These are phyloP conservation scores for Oxytropis ochrocephala DNA, from an alignment of 306 rosid species.

Conservation along the genomic window DNA sequence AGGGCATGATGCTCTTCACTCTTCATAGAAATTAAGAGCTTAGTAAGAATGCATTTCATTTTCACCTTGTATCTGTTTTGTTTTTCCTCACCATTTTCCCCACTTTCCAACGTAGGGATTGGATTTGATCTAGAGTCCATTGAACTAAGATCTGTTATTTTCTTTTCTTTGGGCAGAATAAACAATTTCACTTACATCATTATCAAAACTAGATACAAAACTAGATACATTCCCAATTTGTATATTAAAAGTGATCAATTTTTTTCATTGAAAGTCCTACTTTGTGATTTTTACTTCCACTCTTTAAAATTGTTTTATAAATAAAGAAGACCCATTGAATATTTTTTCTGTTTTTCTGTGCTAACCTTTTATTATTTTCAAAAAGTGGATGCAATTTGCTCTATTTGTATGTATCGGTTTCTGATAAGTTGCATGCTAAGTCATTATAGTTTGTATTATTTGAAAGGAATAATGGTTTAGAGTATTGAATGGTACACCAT, in stretches of 20 bases:
- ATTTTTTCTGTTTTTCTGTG: background rate
- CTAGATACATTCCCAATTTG: too few relatives aligned
- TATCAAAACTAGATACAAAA: too few relatives aligned
- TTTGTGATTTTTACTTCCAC: background rate
- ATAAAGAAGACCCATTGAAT: background rate
- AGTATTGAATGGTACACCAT: too few relatives aligned
- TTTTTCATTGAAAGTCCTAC: too few relatives aligned
- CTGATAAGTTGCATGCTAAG: background rate
- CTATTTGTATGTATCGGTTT: background rate
- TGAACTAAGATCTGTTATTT: background rate
- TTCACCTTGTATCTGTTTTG: background rate
- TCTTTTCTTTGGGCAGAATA: too few relatives aligned
- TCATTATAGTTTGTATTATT: too few relatives aligned
- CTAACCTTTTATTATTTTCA: background rate
- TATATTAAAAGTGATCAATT: too few relatives aligned
- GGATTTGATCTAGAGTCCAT: background rate
- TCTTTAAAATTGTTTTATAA: background rate
- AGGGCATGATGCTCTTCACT: background rate
- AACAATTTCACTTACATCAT: too few relatives aligned
- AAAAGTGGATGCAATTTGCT: too few relatives aligned
- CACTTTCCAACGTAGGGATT: background rate
- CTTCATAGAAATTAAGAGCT: background rate
- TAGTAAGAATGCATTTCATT: background rate
- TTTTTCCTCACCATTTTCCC: background rate
- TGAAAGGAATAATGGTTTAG: too few relatives aligned